These are phyloP conservation scores for Fusarium chuoi DNA, from an alignment of 2,329 filamentous ascomycete genomes.

Conservation along the genomic window DNA sequence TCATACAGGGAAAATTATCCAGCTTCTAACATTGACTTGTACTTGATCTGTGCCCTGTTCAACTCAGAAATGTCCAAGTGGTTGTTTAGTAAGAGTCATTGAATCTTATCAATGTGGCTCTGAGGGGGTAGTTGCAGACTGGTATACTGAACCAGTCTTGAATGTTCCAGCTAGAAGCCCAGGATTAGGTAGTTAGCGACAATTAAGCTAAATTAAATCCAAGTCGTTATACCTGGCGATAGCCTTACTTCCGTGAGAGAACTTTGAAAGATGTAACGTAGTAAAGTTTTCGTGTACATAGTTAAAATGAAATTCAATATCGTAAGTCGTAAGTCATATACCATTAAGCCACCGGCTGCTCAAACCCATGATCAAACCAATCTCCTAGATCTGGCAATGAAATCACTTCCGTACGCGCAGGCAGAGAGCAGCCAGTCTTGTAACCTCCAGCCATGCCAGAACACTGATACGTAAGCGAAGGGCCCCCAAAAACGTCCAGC, in stretches of 20 bases:
- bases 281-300: background rate
- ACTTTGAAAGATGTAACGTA: background rate
- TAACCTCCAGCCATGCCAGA: constrained; percentile 4
- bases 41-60: background rate
- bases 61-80: background rate
- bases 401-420: constrained; percentile 11
- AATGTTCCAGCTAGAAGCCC: background rate
- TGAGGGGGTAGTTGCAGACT: background rate
- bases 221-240: background rate
- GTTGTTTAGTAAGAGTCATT: too few species aligned
- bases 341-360: background rate
- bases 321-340: background rate
- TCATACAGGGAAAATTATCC: too few species aligned
- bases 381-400: constrained; percentile 19
- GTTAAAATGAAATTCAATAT: background rate
- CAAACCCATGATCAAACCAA: constrained; percentile 24
- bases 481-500: background rate
- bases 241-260: too few species aligned
- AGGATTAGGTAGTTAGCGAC: background rate
- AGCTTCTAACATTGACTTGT: too few species aligned
- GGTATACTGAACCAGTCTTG: background rate
- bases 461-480: background rate
- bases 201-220: background rate
- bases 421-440: background rate
- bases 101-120: background rate